A percentile compares a stretch with the other conserved stretches of the same genome.
Evolutionary conservation across 2,329 filamentous ascomycete species (phyloP).

Genomic region (Neofusicoccum umdonicola): DNA sequence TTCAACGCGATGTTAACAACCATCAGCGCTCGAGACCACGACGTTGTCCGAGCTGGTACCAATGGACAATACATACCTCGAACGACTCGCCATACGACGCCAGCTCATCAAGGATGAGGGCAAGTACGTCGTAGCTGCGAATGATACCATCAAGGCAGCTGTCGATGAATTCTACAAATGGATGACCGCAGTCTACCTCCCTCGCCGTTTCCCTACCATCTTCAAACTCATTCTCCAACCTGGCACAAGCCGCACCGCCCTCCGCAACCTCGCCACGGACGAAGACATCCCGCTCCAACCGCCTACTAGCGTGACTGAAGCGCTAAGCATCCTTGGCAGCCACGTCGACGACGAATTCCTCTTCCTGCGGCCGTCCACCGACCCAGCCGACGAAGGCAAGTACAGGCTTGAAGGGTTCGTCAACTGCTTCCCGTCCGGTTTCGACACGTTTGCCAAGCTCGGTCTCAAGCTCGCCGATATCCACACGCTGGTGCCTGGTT

Average conservation of each 20-base stretch:
- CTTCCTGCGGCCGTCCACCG: slow-evolving; percentile 49
- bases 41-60: slow-evolving; percentile 54
- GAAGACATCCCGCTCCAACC: slow-evolving; percentile 41
- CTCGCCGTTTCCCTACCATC: slow-evolving; percentile 55
- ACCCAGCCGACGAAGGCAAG: slow-evolving; percentile 30
- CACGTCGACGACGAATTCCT: slow-evolving; percentile 62
- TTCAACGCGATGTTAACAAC: background rate
- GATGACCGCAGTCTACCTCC: slow-evolving; percentile 55
- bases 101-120: slow-evolving; percentile 46
- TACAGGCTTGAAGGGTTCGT: slow-evolving; percentile 59
- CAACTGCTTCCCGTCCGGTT: slow-evolving; percentile 58
- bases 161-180: slow-evolving; percentile 58
- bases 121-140: slow-evolving; percentile 40
- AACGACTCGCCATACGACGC: slow-evolving; percentile 51
- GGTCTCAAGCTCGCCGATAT: slow-evolving; percentile 53
- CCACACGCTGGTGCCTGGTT: slow-evolving; percentile 59
- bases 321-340: slow-evolving; percentile 49
- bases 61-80: slow-evolving; percentile 59
- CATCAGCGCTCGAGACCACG: slow-evolving; percentile 52
- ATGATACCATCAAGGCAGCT: slow-evolving; percentile 31
- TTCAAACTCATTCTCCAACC: background rate
- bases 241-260: slow-evolving; percentile 18
- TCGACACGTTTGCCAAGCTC: slow-evolving; percentile 56
- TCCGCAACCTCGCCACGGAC: slow-evolving; percentile 46
- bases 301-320: slow-evolving; percentile 33